These are phyloP conservation scores for Diospyros lotus DNA, from an alignment of 148 eudicot genomes.

Conservation along the genomic window DNA sequence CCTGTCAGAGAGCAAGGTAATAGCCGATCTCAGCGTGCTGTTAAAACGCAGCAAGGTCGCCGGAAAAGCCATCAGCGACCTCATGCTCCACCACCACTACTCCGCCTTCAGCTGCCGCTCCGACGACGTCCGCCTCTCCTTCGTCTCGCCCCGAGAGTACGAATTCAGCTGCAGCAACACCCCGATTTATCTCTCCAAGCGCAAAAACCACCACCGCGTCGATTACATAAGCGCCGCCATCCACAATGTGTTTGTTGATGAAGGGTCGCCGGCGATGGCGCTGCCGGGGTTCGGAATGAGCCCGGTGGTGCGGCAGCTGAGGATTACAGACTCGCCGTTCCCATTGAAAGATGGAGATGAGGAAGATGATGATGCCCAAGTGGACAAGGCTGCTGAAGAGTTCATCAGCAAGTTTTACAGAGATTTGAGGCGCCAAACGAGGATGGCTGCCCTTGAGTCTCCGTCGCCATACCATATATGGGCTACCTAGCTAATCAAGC, in stretches of 20 bases:
- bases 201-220: slow-evolving; percentile 20
- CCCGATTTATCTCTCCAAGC: slow-evolving; percentile 31
- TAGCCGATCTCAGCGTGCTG: slow-evolving; percentile 41
- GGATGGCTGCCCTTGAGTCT: slow-evolving; percentile 32
- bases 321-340: slow-evolving; percentile 75
- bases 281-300: slow-evolving; percentile 48
- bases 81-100: slow-evolving; percentile 40
- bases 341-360: slow-evolving; percentile 29
- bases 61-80: slow-evolving; percentile 39
- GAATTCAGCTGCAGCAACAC: slow-evolving; percentile 78
- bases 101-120: slow-evolving; percentile 40
- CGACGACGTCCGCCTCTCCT: slow-evolving; percentile 28
- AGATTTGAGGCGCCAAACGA: slow-evolving; percentile 52
- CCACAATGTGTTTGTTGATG: slow-evolving; percentile 34
- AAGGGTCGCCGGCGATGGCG: slow-evolving; percentile 17
- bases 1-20: slow-evolving; percentile 47
- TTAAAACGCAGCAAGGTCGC: slow-evolving; percentile 43
- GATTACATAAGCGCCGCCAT: slow-evolving; percentile 21
- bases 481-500: slow-evolving; percentile 15
- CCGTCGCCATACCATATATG: slow-evolving; percentile 43
- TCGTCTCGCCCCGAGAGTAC: slow-evolving; percentile 44
- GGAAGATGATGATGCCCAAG: slow-evolving; percentile 32
- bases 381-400: slow-evolving; percentile 68
- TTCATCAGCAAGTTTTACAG: slow-evolving; percentile 61
- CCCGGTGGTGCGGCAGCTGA: slow-evolving; percentile 47